Percentiles rank a stretch among this genome's conserved stretches.
These are phyloP conservation scores for Cladophialophora exuberans DNA, from an alignment of 2,329 filamentous ascomycete genomes.

Conservation along the genomic window DNA sequence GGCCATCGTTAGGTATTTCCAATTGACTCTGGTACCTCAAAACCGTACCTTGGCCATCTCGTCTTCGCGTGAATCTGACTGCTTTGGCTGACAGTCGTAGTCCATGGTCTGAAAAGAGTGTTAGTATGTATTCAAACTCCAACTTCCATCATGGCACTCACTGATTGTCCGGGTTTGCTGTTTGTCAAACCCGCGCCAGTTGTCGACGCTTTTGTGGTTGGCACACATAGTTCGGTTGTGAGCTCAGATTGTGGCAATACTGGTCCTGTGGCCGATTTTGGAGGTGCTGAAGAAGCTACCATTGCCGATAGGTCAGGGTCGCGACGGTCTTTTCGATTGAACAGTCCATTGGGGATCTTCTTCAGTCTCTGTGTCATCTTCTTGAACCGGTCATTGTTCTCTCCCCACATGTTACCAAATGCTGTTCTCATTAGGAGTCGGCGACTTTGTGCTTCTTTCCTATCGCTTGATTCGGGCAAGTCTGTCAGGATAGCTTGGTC, in stretches of 20 bases:
- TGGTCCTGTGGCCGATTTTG: not conserved
- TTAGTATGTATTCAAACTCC: not conserved
- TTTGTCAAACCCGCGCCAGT: not conserved
- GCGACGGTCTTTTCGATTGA: constrained; percentile 10
- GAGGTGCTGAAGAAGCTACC: not conserved
- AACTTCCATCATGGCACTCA: not conserved
- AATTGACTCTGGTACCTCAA: not conserved
- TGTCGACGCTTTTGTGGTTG: not conserved
- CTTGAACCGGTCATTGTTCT: constrained; percentile 16
- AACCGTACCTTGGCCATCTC: constrained; percentile 21
- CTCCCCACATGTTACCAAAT: constrained; percentile 14
- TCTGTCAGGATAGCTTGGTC: constrained; percentile 23
- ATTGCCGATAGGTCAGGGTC: not conserved
- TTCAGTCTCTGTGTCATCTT: constrained; percentile 19
- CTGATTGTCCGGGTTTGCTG: not conserved
- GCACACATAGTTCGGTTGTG: constrained; percentile 11
- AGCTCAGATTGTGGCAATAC: constrained; percentile 13
- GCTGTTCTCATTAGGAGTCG: constrained; percentile 4
- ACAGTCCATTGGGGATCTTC: constrained; percentile 17
- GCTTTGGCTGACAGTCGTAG: constrained; percentile 20
- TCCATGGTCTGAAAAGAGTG: constrained; percentile 12
- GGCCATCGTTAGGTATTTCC: constrained; percentile 8
- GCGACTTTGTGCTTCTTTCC: constrained; percentile 5
- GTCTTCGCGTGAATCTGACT: constrained; percentile 5
- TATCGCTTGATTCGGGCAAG: constrained; percentile 7